Conservation (phyloP, 2,329 filamentous ascomycete species). For the Alternaria triticimaculans region DNA sequence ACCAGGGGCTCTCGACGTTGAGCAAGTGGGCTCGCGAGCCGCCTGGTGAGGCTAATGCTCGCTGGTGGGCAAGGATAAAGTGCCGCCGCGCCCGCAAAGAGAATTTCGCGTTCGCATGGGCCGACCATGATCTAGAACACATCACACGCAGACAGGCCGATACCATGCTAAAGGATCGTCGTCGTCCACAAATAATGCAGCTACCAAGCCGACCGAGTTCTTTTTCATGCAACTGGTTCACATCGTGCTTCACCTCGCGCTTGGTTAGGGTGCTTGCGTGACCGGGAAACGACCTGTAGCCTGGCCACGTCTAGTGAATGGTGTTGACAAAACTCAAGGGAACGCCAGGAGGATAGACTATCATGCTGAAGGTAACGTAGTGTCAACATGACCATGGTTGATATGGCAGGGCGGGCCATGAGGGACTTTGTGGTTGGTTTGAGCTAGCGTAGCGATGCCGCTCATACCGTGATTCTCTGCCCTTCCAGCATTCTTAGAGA, state of each 20-base stretch:
- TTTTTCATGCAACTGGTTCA: slow-evolving; percentile 23
- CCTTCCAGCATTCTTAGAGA: slow-evolving; percentile 30
- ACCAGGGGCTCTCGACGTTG: slow-evolving; percentile 13
- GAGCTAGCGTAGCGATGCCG: slow-evolving; percentile 23
- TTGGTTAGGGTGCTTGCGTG: slow-evolving; percentile 17
- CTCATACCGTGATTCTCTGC: slow-evolving; percentile 30
- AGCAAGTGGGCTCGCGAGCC: slow-evolving; percentile 23
- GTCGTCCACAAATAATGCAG: slow-evolving; percentile 26
- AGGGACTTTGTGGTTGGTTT: slow-evolving; percentile 5
- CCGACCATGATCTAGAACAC: slow-evolving; percentile 44
- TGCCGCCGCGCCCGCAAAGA: slow-evolving; percentile 34
- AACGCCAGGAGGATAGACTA: background rate
- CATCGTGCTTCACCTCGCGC: slow-evolving; percentile 16
- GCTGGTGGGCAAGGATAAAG: slow-evolving; percentile 26
- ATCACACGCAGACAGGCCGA: slow-evolving; percentile 18
- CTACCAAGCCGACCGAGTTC: slow-evolving; percentile 16
- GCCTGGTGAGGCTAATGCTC: slow-evolving; percentile 24
- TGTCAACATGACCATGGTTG: slow-evolving; percentile 20
- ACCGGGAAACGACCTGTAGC: slow-evolving; percentile 13
- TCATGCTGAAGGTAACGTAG: background rate
- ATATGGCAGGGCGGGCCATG: slow-evolving; percentile 22
- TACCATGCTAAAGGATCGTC: slow-evolving; percentile 32
- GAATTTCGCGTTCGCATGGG: slow-evolving; percentile 33
- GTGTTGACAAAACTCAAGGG: background rate
- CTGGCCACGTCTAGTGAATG: background rate